These are phyloP conservation scores for Kwoniella shandongensis DNA, from an alignment of 768 basidiomycete genomes.

Conservation along the genomic window DNA sequence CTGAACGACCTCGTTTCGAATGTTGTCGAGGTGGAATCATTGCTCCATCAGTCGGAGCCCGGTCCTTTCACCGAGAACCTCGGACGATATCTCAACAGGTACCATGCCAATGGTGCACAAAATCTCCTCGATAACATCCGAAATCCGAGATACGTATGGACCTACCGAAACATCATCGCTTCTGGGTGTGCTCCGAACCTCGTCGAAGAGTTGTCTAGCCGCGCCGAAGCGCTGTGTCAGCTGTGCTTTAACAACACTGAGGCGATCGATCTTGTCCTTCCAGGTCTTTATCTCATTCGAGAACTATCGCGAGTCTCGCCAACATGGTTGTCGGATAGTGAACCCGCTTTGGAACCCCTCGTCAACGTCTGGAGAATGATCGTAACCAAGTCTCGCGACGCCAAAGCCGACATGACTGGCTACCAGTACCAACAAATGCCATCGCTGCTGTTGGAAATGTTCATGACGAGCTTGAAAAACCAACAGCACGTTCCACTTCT, in stretches of 20 bases:
- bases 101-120: conserved; percentile 77
- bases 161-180: conserved; percentile 76
- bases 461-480: conserved; percentile 63
- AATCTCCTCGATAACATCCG: conserved; percentile 79
- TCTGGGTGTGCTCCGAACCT: conserved; percentile 72
- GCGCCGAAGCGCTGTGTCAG: conserved; percentile 51
- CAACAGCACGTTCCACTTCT: conserved; percentile 80
- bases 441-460: conserved; percentile 70
- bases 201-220: conserved; percentile 51
- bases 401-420: conserved; percentile 38
- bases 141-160: conserved; percentile 75
- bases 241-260: conserved; percentile 51
- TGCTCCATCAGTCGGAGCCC: conserved; percentile 81
- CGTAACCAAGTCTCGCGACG: conserved; percentile 35
- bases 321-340: conserved; percentile 67
- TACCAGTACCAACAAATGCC: conserved; percentile 53
- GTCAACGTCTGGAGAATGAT: conserved; percentile 68
- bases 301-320: conserved; percentile 71
- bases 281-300: conserved; percentile 71
- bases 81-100: conserved; percentile 86
- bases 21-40: conserved; percentile 86
- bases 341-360: conserved; percentile 66
- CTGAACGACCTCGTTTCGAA: conserved; percentile 80
- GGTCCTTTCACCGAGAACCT: conserved; percentile 93
- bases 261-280: conserved; percentile 62